phyloP scores from a whole-genome alignment of 139 green algal genomes.

The Coelastrella sp. region DNA sequence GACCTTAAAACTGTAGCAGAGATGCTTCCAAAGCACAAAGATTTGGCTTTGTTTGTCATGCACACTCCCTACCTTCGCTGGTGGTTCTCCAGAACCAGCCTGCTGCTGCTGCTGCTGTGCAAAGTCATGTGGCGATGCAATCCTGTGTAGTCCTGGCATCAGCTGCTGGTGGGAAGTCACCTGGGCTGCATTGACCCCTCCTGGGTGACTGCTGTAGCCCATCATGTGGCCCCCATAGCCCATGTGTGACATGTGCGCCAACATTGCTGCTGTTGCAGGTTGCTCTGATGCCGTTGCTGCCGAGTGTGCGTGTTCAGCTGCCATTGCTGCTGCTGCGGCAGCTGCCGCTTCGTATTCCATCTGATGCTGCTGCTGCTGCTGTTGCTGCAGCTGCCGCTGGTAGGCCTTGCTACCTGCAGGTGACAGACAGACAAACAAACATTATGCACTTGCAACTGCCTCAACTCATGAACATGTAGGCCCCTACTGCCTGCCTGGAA shows the following conservation, averaged over 20 bases:
- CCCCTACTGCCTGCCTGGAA: too few relatives aligned
- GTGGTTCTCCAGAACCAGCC: not conserved
- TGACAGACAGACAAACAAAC: not conserved
- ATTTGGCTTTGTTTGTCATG: too few relatives aligned
- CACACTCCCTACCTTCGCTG: slow-evolving; percentile 18
- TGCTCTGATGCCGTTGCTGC: not conserved
- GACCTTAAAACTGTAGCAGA: too few relatives aligned
- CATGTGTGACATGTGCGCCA: slow-evolving; percentile 31
- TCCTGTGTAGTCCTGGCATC: slow-evolving; percentile 23
- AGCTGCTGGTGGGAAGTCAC: slow-evolving; percentile 3
- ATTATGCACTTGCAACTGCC: not conserved
- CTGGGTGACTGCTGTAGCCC: slow-evolving; percentile 15
- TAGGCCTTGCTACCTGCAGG: not conserved
- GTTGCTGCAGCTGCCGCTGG: slow-evolving; percentile 16
- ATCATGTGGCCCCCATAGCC: slow-evolving; percentile 4
- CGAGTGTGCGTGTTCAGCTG: not conserved
- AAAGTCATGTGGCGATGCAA: not conserved
- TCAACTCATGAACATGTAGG: too few relatives aligned
- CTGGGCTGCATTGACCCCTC: not conserved
- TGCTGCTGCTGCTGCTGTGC: slow-evolving; percentile 26
- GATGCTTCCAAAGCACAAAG: too few relatives aligned
- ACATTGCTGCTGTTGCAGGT: not conserved
- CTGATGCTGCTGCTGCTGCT: not conserved
- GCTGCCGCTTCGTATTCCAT: slow-evolving; percentile 9
- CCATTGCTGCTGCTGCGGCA: slow-evolving; percentile 23